A percentile compares a stretch with the other conserved stretches of the same genome.
Conservation (phyloP, 2,329 filamentous ascomycete genomes). For the Fusarium tjaetaba region DNA sequence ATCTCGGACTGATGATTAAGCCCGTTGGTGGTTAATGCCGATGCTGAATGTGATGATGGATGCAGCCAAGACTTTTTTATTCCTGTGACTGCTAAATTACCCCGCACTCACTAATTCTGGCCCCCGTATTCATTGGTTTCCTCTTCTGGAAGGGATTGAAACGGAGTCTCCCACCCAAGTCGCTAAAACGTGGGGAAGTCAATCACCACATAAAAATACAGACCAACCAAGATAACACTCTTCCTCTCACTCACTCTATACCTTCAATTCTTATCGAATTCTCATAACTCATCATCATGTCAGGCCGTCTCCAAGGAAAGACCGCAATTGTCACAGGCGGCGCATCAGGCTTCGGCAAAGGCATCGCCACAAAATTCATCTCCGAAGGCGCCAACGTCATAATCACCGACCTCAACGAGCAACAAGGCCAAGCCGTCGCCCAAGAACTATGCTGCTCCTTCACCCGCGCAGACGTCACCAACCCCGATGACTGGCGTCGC, state of each 20-base stretch:
- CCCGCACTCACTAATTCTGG: not conserved
- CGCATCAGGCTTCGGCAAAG: constrained; percentile 61
- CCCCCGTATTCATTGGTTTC: not conserved
- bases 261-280: not conserved
- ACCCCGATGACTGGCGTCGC: constrained; percentile 61
- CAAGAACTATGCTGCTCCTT: constrained; percentile 56
- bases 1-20: not conserved
- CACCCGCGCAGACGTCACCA: constrained; percentile 35
- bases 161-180: not conserved
- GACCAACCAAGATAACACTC: not conserved
- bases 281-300: constrained; percentile 11
- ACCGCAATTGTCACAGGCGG: constrained; percentile 48
- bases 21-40: not conserved
- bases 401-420: constrained; percentile 68
- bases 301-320: constrained; percentile 53
- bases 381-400: constrained; percentile 45
- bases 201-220: not conserved
- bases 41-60: not conserved
- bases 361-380: constrained; percentile 23
- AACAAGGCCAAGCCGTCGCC: constrained; percentile 60
- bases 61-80: constrained; percentile 2
- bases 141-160: not conserved
- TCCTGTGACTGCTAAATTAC: constrained; percentile 11
- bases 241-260: not conserved
- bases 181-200: not conserved